Base-by-base conservation (phyloP, 2,329 filamentous ascomycete genomes). In the Alternaria brassicicola region DNA sequence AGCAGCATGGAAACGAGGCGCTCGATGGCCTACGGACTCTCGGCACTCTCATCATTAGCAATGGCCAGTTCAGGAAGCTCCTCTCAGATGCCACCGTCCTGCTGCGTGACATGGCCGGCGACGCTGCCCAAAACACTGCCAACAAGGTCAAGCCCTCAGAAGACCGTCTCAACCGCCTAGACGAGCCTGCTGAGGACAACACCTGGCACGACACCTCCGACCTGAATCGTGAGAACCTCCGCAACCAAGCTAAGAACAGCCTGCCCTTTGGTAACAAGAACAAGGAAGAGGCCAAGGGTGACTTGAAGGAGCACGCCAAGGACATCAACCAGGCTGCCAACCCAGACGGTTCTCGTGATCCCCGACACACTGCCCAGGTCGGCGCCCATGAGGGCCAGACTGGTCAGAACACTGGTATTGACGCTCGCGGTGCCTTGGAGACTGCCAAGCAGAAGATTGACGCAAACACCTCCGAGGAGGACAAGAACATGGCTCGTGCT, bases 11-110 rank as follows among this genome's bases (percentile, higher is more conserved):
- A 38, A 87, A 95, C 63, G 85, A 94, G 76, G 92, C 90, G 1
- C 82, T 96, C 8, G 87, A 97, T 64, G 95, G 94, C 25, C 80
- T 99, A 42, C 89, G 92, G 68, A 97, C 92, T 3, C 83, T 99
- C 1, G 95, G 94, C 50, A 93, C 90, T 17, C 83, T 99, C 56
- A 82, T 98, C 69, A 90, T 98, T 72, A 96, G 93, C 70, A 99
- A 99, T 71, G 95, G 95, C 66, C 93, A 98, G 77, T 97, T 96
- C 84, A 87, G 93, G 68, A 97, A 97, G 82, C 86, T 97, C 31
- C 79, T 90, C 89, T 86, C 78, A 61, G 95, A 99, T 82, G 89
- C 90, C 12, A 86, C 86, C 25, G 83, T 94, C 33, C 84, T 99
- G 9, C 77, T 96, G 38, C 91, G 93, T 33, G 94, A 98, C 72